Evolutionary conservation across 169 alveolate genomes (phyloP), one percentile per base, ranked within the genome.

Genomic region (Plasmodium chabaudi): DNA sequence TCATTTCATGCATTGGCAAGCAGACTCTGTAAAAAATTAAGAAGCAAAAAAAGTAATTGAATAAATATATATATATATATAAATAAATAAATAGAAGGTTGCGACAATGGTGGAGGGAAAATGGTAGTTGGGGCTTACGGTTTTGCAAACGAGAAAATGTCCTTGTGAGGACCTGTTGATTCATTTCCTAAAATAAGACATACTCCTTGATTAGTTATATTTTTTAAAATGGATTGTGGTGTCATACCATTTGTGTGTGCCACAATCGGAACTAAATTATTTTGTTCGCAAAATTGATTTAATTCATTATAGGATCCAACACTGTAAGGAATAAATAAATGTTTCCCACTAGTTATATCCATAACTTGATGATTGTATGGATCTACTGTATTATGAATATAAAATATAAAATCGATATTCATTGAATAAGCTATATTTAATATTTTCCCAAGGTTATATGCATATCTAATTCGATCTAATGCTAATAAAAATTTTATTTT

Each of bases 341-440:
- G 96, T 51, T 88, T 56, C 1, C 96, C 96, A 0, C 89, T 94
- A 9, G 96, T 94, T 55, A 92, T 56, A 72, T 88, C 92, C 17
- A 94, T 60, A 17, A 92, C 95, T 87, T 94, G 92, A 88, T 93
- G 92, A 64, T 94, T 92, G 57, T 88, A 94, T 9, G 94, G 96
- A 19, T 94, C 95, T 51, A 94, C 94, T 5, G 95, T 94, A 47
- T 94, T 93, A 13, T 74, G 86, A 46, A 91, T 56, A 60, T 92
- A 92, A 70, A 72, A 92, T 19, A 94, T 15, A n/a, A 23, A 88
- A 73, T 94, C 96, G 10, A 94, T 69, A 72, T 87, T 87, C 72
- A 94, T 67, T 15, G 95, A 92, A 53, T 87, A 69, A 2, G 94
- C 94, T 19, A 92, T 72, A 46, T 94, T 79, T 68, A 92, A 75